These are phyloP conservation scores for Mallotus japonicus DNA, from an alignment of 441 rosid genomes.

Conservation along the genomic window DNA sequence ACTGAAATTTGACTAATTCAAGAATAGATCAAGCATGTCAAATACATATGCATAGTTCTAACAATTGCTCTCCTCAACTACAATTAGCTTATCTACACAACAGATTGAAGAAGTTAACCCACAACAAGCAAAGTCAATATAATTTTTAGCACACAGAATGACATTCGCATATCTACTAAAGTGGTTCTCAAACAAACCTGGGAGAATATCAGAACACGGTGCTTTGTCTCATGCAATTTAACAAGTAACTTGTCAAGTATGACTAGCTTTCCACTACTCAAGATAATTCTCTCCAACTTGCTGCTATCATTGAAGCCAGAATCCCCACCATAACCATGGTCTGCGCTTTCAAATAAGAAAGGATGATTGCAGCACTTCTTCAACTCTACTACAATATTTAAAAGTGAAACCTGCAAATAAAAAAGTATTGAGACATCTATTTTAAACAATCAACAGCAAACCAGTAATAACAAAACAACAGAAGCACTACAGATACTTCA, in stretches of 20 bases:
- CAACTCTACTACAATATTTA: conserved; percentile 98
- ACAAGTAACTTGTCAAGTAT: conserved; percentile 96
- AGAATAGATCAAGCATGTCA: background rate
- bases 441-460: conserved; percentile 9
- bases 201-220: conserved; percentile 94
- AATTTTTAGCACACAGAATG: background rate
- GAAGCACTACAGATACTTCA: background rate
- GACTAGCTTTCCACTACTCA: conserved; percentile 98
- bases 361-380: conserved; percentile 99
- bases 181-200: conserved; percentile 60
- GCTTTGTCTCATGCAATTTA: conserved; percentile 93
- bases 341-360: conserved; percentile 99
- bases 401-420: conserved; percentile 80
- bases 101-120: background rate
- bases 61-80: background rate
- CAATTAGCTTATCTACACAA: background rate
- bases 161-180: background rate
- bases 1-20: background rate
- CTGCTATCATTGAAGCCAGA: conserved; percentile 55
- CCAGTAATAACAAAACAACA: background rate
- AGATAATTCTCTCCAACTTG: conserved; percentile 87
- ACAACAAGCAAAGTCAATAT: background rate
- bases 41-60: background rate
- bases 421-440: conserved; percentile 26
- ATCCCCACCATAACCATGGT: conserved; percentile 98